These are phyloP conservation scores for Schizochytrium sp. DNA, from an alignment of 108 stramenopile genomes.

Conservation along the genomic window DNA sequence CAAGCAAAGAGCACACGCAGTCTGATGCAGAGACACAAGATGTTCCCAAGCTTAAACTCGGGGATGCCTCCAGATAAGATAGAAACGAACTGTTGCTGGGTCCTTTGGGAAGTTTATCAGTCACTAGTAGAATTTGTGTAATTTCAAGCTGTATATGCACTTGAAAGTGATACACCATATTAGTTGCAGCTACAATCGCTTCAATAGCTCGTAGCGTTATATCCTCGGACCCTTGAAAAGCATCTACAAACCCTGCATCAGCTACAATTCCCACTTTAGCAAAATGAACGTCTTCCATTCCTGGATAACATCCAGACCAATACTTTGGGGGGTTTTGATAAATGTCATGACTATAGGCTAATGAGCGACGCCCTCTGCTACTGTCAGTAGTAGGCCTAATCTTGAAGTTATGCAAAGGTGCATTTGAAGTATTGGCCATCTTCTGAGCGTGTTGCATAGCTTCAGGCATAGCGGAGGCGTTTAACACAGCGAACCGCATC, in stretches of 20 bases:
- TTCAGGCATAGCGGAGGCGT: not conserved
- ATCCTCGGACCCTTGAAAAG: constrained; percentile 26
- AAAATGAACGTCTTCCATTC: not conserved
- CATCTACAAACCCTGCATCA: not conserved
- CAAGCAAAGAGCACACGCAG: not conserved
- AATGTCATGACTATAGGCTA: not conserved
- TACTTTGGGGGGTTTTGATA: not conserved
- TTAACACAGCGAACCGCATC: not conserved
- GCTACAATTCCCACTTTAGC: constrained; percentile 36
- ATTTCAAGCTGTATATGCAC: constrained; percentile 25
- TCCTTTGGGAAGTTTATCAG: not conserved
- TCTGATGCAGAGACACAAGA: not conserved
- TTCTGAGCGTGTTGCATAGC: not conserved
- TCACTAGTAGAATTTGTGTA: constrained; percentile 31
- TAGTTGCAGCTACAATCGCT: constrained; percentile 18
- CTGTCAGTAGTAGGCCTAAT: not conserved
- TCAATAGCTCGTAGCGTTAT: not conserved
- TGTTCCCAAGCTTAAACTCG: not conserved
- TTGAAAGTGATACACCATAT: constrained; percentile 26
- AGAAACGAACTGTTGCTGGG: not conserved
- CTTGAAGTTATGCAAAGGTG: not conserved
- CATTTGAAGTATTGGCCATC: not conserved
- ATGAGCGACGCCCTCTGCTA: not conserved
- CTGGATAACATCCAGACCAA: constrained; percentile 30
- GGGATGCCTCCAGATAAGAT: not conserved